Evolutionary conservation across 2,329 filamentous ascomycete species (phyloP).

Genomic region (Fusarium nygamai): DNA sequence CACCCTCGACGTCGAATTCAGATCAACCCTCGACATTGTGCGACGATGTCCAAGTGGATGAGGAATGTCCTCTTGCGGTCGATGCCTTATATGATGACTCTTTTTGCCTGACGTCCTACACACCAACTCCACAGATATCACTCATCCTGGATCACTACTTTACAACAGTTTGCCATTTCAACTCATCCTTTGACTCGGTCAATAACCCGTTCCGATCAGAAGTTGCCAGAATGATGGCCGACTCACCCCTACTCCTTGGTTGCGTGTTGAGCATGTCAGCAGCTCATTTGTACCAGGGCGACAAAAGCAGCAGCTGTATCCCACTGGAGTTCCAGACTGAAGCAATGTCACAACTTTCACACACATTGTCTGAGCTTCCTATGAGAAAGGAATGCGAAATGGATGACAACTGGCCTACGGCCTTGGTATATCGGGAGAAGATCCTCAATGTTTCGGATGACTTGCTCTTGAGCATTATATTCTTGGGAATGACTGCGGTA

Average conservation of each 20-base stretch:
- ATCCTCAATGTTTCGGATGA: slow-evolving; percentile 7
- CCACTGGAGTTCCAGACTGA: slow-evolving; percentile 24
- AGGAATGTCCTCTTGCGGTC: background rate
- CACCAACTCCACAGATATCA: background rate
- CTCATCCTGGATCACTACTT: slow-evolving; percentile 25
- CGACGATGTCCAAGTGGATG: background rate
- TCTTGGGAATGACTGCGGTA: slow-evolving; percentile 31
- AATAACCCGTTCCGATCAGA: slow-evolving; percentile 29
- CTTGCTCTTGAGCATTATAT: slow-evolving; percentile 13
- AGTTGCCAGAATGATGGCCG: slow-evolving; percentile 13
- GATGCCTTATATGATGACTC: background rate
- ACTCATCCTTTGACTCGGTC: slow-evolving; percentile 17
- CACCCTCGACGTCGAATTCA: fast-evolving
- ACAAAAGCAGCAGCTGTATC: background rate
- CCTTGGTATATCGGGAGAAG: background rate
- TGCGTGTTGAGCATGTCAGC: slow-evolving; percentile 31
- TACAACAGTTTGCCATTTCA: slow-evolving; percentile 17
- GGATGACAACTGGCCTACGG: background rate
- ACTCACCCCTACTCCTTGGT: slow-evolving; percentile 9
- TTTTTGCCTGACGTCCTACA: background rate
- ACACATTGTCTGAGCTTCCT: background rate
- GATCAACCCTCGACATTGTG: background rate
- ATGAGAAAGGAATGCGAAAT: background rate
- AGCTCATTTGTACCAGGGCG: slow-evolving; percentile 22
- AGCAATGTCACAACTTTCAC: slow-evolving; percentile 18